Conservation (phyloP, 2,329 filamentous ascomycete species). For the Curvularia sp. region DNA sequence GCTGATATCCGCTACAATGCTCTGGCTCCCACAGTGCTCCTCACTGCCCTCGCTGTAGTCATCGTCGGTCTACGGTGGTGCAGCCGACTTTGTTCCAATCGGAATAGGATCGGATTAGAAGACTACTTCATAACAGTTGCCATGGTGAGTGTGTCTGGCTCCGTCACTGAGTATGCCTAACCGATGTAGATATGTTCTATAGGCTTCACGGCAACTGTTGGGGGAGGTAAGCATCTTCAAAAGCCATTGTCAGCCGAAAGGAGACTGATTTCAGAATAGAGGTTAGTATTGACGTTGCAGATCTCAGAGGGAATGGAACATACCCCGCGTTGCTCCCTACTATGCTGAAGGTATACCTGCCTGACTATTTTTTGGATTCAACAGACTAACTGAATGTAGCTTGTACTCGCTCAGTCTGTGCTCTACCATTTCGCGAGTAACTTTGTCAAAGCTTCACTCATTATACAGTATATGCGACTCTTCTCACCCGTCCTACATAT, state of each 20-base stretch:
- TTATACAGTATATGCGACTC: constrained; percentile 41
- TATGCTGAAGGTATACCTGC: constrained; percentile 14
- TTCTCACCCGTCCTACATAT: constrained; percentile 26
- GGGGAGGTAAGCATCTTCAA: constrained; percentile 23
- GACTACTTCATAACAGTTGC: constrained; percentile 40
- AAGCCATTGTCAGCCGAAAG: neutral
- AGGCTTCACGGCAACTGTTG: constrained; percentile 35
- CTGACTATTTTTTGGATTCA: neutral
- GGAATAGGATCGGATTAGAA: constrained; percentile 26
- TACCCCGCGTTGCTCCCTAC: constrained; percentile 12
- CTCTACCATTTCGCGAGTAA: constrained; percentile 44
- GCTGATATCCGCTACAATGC: constrained; percentile 34
- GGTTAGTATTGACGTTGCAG: constrained; percentile 10
- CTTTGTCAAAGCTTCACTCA: constrained; percentile 43
- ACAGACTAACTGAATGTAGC: constrained; percentile 24
- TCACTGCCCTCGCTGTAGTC: constrained; percentile 34
- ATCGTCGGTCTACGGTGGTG: constrained; percentile 39
- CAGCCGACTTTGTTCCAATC: constrained; percentile 27
- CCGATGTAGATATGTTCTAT: constrained; percentile 35
- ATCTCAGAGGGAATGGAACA: neutral
- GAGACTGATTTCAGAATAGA: constrained; percentile 16
- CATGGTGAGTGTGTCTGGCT: constrained; percentile 26
- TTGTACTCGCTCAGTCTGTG: constrained; percentile 41
- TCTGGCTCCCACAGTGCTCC: constrained; percentile 34
- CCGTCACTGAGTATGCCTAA: constrained; percentile 5